phyloP scores from a whole-genome alignment of 805 yeast genomes.

The Candida alai region DNA sequence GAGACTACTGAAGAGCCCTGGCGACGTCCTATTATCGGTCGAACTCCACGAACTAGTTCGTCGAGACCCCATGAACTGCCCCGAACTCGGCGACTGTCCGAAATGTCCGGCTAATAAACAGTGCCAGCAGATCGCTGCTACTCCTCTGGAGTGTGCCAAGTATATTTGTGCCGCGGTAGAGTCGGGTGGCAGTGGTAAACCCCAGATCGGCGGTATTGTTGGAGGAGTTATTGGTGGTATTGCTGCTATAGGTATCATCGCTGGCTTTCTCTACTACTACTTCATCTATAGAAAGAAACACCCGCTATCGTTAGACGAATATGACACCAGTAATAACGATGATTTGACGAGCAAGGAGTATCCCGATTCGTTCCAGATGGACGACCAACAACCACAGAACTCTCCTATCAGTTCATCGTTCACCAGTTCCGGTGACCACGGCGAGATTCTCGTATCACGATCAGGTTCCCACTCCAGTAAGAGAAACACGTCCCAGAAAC shows the following conservation, averaged over 20 bases:
- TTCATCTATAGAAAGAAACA: conserved; percentile 31
- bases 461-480: too few relatives aligned
- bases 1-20: too few relatives aligned
- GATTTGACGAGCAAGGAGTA: conserved; percentile 1
- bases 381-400: too few relatives aligned
- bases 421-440: too few relatives aligned
- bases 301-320: conserved; percentile 24
- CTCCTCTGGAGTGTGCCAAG: conserved; percentile 24
- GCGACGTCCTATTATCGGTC: too few relatives aligned
- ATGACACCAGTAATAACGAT: conserved; percentile 15
- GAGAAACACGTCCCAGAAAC: conserved; percentile 10
- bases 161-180: conserved; percentile 17
- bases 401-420: too few relatives aligned
- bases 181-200: conserved; percentile 8
- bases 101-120: conserved; percentile 26
- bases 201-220: conserved; percentile 35
- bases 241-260: conserved; percentile 22
- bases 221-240: conserved; percentile 43
- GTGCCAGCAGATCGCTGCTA: conserved; percentile 11
- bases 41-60: too few relatives aligned
- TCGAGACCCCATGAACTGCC: too few relatives aligned
- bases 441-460: too few relatives aligned
- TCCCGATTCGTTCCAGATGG: neutral
- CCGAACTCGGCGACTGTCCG: conserved; percentile 26
- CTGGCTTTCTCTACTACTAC: conserved; percentile 22